Evolutionary conservation across 495 filamentous ascomycete genomes (phyloP), one percentile per base, ranked within the genome.

Genomic region (Entonaema liquescens): DNA sequence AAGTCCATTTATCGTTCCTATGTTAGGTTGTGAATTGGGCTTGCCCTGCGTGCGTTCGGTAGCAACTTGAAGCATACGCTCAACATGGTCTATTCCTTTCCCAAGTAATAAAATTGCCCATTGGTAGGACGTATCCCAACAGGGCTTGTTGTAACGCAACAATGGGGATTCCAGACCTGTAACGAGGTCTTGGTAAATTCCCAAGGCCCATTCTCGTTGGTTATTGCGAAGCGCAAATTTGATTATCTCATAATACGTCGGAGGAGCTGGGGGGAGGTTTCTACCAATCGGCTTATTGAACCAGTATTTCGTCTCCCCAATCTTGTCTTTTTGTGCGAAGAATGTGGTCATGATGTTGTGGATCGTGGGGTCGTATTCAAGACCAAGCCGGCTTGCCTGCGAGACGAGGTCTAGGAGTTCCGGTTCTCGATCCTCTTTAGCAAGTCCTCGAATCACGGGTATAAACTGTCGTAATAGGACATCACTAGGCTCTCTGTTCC

Each of bases 41-140:
- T 77, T 79, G 33, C 84, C 76, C 31, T 78, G 73, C 15, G 83
- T 83, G 6, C 75, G 77, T 65, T 84, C 79, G 5, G 74, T 68
- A 83, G 93, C 90, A 52, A 90, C 82, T 5, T 83, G 70, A 61
- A 94, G 83, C 84, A 92, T 91, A 52, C 85, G 82, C 57, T 88
- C 88, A 31, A 97, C 83, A 50, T 90, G 88, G 68, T 91, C 87
- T 5, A 91, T 88, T 11, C 88, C 87, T 74, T 87, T 90, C 8
- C 89, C 90, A 66, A 90, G 86, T 36, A 79, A 76, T 12, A 89
- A 84, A 12, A 90, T 90, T 26, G 92, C 88, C 91, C 92, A 97
- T 53, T 91, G 86, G 44, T 97, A 84, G 6, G 90, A 80, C 31
- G 90, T 83, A 69, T 94, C 89, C 86, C 91, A 91, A n/a, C 74